These are phyloP conservation scores for Saturnispora sanitii DNA, from an alignment of 805 yeast species.

Conservation along the genomic window DNA sequence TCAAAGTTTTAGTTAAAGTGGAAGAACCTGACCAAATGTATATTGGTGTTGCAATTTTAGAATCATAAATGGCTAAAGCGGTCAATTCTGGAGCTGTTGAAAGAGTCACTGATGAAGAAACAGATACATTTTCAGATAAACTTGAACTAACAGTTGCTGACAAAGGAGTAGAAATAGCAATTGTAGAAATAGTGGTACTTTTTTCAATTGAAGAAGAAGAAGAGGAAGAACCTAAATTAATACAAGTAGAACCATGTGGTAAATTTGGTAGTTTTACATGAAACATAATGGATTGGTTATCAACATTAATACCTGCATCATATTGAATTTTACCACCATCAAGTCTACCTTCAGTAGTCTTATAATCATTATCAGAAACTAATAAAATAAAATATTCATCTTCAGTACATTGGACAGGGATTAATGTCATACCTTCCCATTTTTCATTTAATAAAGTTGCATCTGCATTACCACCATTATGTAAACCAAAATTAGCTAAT, in stretches of 20 bases:
- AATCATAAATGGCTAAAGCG: not conserved
- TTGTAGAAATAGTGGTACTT: not conserved
- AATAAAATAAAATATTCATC: conserved; percentile 24
- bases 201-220: not conserved
- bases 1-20: not conserved
- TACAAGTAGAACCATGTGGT: not conserved
- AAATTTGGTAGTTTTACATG: conserved; percentile 21
- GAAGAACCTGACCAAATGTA: not conserved
- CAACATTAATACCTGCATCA: conserved; percentile 22
- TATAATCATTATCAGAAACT: conserved; percentile 25
- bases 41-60: not conserved
- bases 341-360: conserved; percentile 24
- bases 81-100: not conserved
- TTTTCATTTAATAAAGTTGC: conserved; percentile 22
- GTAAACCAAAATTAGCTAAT: conserved; percentile 25
- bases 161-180: not conserved
- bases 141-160: not conserved
- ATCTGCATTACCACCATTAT: conserved; percentile 26
- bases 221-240: not conserved
- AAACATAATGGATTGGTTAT: conserved; percentile 25
- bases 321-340: conserved; percentile 20
- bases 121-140: not conserved
- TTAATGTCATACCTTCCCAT: conserved; percentile 26
- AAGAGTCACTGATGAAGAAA: not conserved
- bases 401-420: conserved; percentile 24